A percentile compares a stretch with the other conserved stretches of the same genome.
These are phyloP conservation scores for Westerdykella aurantiaca DNA, from an alignment of 2,329 filamentous ascomycete species.

Conservation along the genomic window DNA sequence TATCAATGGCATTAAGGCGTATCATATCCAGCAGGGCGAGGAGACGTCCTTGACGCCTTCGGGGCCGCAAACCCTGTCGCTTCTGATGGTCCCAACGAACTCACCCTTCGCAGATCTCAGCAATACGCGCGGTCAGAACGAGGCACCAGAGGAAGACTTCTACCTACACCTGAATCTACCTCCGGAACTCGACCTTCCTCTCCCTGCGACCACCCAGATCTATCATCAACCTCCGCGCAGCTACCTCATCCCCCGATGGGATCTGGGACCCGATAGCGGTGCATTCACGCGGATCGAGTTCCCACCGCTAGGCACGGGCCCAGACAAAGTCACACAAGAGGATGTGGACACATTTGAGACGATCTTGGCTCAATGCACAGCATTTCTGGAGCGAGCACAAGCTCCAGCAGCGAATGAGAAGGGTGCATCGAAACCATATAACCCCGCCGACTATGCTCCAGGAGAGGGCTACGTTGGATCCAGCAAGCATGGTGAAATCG, in stretches of 20 bases:
- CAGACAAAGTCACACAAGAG: slow-evolving; percentile 66
- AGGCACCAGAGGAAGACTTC: slow-evolving; percentile 67
- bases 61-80: slow-evolving; percentile 82
- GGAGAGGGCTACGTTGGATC: slow-evolving; percentile 67
- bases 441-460: slow-evolving; percentile 72
- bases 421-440: slow-evolving; percentile 52
- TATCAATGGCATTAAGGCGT: slow-evolving; percentile 81
- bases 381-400: slow-evolving; percentile 79
- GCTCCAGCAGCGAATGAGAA: slow-evolving; percentile 47
- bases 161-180: slow-evolving; percentile 93
- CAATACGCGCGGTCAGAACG: slow-evolving; percentile 52
- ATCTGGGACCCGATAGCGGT: slow-evolving; percentile 78
- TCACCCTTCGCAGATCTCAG: slow-evolving; percentile 58
- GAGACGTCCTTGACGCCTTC: slow-evolving; percentile 77
- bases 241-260: slow-evolving; percentile 94
- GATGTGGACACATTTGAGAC: slow-evolving; percentile 96
- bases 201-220: slow-evolving; percentile 93
- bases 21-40: slow-evolving; percentile 81
- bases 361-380: slow-evolving; percentile 94
- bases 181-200: slow-evolving; percentile 85
- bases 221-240: slow-evolving; percentile 90
- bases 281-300: slow-evolving; percentile 94
- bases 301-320: slow-evolving; percentile 62
- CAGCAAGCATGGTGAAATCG: slow-evolving; percentile 63
- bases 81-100: slow-evolving; percentile 92